Evolutionary conservation across 495 filamentous ascomycete genomes (phyloP).

Genomic region (Lichina pygmaea): DNA sequence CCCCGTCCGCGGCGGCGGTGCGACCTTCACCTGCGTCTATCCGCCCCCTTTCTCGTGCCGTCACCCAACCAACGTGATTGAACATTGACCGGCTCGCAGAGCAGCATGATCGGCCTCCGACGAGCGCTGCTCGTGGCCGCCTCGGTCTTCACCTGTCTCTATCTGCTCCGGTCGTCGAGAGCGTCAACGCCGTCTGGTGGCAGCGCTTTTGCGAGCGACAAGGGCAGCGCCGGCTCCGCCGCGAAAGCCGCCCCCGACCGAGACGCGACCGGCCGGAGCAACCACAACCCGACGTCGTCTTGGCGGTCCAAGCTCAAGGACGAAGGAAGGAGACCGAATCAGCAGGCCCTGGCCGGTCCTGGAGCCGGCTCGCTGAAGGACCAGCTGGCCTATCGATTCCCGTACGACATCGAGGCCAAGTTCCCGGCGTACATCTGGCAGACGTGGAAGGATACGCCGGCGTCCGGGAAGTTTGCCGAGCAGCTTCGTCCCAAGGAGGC

Average conservation of each 20-base stretch:
- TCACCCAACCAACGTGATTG: too few relatives aligned
- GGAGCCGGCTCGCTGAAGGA: constrained; percentile 44
- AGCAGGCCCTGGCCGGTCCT: constrained; percentile 22
- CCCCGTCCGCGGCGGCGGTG: too few relatives aligned
- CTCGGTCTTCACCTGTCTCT: constrained; percentile 39
- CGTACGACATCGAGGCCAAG: constrained; percentile 62
- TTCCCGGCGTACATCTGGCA: constrained; percentile 99
- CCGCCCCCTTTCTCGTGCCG: too few relatives aligned
- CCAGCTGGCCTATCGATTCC: constrained; percentile 76
- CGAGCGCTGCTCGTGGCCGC: constrained; percentile 42
- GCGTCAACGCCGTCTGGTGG: background rate
- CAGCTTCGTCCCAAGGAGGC: constrained; percentile 58
- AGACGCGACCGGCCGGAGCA: constrained; percentile 7
- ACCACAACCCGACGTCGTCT: background rate
- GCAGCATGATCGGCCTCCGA: constrained; percentile 32
- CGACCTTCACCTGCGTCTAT: too few relatives aligned
- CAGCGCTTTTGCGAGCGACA: constrained; percentile 5
- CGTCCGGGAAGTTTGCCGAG: constrained; percentile 48
- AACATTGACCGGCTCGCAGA: too few relatives aligned
- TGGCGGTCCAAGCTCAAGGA: constrained; percentile 2
- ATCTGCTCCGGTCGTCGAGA: constrained; percentile 28
- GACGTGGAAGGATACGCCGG: constrained; percentile 84
- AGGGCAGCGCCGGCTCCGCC: constrained; percentile 10
- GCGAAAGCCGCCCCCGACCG: constrained; percentile 1
- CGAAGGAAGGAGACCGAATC: constrained; percentile 10